Percentiles rank a stretch among this genome's conserved stretches.
These are phyloP conservation scores for Sphaerobolus stellatus DNA, from an alignment of 1,284 basidiomycete genomes.

Conservation along the genomic window DNA sequence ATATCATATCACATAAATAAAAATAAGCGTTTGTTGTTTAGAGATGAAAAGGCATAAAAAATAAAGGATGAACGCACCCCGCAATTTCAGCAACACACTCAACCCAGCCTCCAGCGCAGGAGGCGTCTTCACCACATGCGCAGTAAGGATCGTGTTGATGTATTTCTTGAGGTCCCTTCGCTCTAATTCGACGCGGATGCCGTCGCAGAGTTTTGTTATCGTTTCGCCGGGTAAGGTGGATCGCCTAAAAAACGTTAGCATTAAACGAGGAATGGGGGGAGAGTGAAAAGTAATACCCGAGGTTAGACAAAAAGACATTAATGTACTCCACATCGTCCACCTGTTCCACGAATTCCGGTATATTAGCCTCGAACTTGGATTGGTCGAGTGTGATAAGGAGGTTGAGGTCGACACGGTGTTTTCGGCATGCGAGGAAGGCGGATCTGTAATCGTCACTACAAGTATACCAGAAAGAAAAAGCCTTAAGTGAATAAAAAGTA, in stretches of 20 bases:
- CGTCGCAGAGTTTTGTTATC: conserved; percentile 77
- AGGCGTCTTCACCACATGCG: conserved; percentile 89
- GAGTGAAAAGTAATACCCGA: conserved; percentile 55
- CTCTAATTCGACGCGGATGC: conserved; percentile 74
- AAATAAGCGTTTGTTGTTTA: background rate
- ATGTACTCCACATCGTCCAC: conserved; percentile 89
- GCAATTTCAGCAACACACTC: conserved; percentile 71
- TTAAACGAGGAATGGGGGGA: background rate
- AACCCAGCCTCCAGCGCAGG: conserved; percentile 90
- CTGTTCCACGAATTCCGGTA: conserved; percentile 78
- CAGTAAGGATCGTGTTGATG: conserved; percentile 88
- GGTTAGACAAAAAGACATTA: conserved; percentile 86
- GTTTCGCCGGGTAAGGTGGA: conserved; percentile 54
- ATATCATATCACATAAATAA: background rate
- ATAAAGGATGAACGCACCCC: conserved; percentile 49
- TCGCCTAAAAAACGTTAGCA: conserved; percentile 43
- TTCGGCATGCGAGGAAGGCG: conserved; percentile 88
- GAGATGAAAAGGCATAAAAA: background rate
- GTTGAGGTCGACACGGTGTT: conserved; percentile 91
- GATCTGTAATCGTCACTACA: conserved; percentile 58
- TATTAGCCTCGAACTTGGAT: conserved; percentile 60
- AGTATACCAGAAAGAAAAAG: conserved; percentile 18
- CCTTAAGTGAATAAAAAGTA: background rate
- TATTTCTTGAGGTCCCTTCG: conserved; percentile 74
- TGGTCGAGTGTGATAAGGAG: conserved; percentile 74